These are phyloP conservation scores for Fusarium nisikadoi DNA, from an alignment of 2,329 filamentous ascomycete genomes.

Conservation along the genomic window DNA sequence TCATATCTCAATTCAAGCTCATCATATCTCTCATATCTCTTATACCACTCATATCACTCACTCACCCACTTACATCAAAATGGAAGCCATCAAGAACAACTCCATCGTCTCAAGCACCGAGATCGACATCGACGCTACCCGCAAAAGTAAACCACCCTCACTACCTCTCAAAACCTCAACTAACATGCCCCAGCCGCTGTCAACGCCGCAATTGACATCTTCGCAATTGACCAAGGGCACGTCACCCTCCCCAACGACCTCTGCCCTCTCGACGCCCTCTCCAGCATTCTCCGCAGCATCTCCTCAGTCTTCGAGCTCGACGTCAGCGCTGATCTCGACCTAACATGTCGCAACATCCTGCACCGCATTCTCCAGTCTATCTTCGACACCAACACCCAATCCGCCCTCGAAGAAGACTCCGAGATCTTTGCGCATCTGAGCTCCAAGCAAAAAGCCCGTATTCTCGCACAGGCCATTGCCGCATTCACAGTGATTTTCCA, in stretches of 20 bases:
- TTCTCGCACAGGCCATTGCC: constrained; percentile 43
- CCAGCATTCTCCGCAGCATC: constrained; percentile 37
- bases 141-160: constrained; percentile 21
- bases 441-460: constrained; percentile 39
- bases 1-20: constrained; percentile 8
- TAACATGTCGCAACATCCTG: constrained; percentile 40
- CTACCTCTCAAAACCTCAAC: neutral
- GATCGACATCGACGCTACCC: constrained; percentile 19
- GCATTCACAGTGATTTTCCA: constrained; percentile 40
- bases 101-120: constrained; percentile 33
- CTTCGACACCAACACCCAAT: constrained; percentile 44
- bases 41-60: too few relatives aligned
- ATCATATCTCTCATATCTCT: neutral
- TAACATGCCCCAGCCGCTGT: constrained; percentile 39
- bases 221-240: constrained; percentile 39
- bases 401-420: constrained; percentile 42
- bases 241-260: constrained; percentile 37
- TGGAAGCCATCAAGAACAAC: constrained; percentile 40
- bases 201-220: constrained; percentile 37
- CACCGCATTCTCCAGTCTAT: constrained; percentile 45
- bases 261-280: constrained; percentile 41
- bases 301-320: constrained; percentile 39
- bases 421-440: constrained; percentile 41
- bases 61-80: constrained; percentile 20
- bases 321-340: constrained; percentile 37